A percentile compares a stretch with the other conserved stretches of the same genome.
Evolutionary conservation across 1,284 basidiomycete genomes (phyloP).

Genomic region (Chalciporus sp.): DNA sequence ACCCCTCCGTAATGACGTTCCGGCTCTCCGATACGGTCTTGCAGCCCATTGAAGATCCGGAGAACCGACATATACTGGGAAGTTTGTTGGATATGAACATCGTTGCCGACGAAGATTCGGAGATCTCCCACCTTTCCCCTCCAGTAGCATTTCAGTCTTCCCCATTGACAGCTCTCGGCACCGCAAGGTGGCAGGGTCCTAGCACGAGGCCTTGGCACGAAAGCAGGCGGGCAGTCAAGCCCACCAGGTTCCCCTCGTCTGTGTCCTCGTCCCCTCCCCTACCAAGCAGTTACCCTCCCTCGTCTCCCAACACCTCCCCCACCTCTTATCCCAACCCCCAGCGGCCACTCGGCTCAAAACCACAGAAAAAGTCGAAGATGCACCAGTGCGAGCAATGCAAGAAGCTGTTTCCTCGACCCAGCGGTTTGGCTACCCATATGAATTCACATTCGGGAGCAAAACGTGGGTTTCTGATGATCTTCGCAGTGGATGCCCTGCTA

Average conservation of each 20-base stretch:
- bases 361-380: conserved; percentile 50
- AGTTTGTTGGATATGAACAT: conserved; percentile 20
- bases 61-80: conserved; percentile 24
- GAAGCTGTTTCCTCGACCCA: conserved; percentile 65
- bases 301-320: conserved; percentile 11
- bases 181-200: conserved; percentile 25
- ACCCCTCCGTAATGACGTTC: conserved; percentile 35
- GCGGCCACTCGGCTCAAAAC: conserved; percentile 11
- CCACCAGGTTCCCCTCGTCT: conserved; percentile 18
- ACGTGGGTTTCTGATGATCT: conserved; percentile 43
- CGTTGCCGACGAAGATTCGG: conserved; percentile 17
- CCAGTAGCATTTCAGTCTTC: conserved; percentile 4
- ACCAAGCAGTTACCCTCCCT: conserved; percentile 1
- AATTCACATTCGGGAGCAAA: conserved; percentile 64
- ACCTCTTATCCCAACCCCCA: conserved; percentile 12
- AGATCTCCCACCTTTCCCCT: conserved; percentile 7
- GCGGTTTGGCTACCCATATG: conserved; percentile 67
- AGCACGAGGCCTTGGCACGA: conserved; percentile 31
- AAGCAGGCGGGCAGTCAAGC: conserved; percentile 5
- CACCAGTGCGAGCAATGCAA: conserved; percentile 54
- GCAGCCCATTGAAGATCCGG: conserved; percentile 33
- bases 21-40: conserved; percentile 30
- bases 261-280: conserved; percentile 3
- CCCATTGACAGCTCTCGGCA: conserved; percentile 5
- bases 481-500: conserved; percentile 9